phyloP scores from a whole-genome alignment of 306 rosid genomes.

The Nissolia schottii region DNA sequence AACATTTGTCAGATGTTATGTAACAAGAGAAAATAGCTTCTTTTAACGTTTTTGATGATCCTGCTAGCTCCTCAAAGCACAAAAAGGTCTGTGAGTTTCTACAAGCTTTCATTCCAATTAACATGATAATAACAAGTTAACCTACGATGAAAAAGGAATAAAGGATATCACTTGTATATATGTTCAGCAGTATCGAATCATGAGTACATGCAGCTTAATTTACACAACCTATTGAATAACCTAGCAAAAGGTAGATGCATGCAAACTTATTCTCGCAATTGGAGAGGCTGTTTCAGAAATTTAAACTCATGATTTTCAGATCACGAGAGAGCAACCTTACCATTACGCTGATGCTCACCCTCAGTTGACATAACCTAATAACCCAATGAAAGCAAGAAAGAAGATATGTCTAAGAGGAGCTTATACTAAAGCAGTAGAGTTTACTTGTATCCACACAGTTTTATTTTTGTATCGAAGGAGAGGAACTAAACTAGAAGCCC shows the following conservation, averaged over 20 bases:
- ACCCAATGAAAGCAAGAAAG: slow-evolving; percentile 12
- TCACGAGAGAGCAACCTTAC: too few species aligned
- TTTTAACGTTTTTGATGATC: not conserved
- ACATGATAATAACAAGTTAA: not conserved
- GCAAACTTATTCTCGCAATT: too few species aligned
- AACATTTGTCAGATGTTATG: too few species aligned
- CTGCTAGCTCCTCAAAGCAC: not conserved
- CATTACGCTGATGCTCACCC: too few species aligned
- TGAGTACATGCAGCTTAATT: slow-evolving; percentile 11
- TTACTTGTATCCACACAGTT: not conserved
- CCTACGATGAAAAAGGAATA: not conserved
- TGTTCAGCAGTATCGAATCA: not conserved
- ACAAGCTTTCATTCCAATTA: not conserved
- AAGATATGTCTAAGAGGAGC: slow-evolving; percentile 20
- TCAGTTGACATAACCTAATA: slow-evolving; percentile 15
- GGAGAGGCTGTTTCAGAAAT: too few species aligned
- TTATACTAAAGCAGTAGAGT: not conserved
- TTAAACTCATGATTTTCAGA: too few species aligned
- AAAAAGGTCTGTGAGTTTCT: not conserved
- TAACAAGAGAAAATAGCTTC: too few species aligned
- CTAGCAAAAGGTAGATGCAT: too few species aligned
- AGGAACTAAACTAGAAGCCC: slow-evolving; percentile 11
- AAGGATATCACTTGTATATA: not conserved
- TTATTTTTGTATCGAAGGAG: slow-evolving; percentile 26
- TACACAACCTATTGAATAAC: slow-evolving; percentile 26